phyloP scores from a whole-genome alignment of 129 eudicot species.

The Helichrysum umbraculigerum region DNA sequence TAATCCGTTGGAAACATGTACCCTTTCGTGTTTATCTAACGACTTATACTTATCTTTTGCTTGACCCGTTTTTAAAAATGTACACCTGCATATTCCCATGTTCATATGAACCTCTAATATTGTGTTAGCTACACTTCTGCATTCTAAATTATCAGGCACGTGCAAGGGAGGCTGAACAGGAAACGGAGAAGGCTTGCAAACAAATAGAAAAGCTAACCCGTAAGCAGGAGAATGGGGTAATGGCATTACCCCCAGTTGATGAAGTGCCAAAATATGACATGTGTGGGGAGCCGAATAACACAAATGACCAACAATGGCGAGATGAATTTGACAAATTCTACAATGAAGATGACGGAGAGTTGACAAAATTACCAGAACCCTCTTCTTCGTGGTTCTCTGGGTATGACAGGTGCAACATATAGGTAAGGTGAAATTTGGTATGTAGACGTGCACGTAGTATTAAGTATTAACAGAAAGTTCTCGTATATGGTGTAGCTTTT shows the following conservation, averaged over 20 bases:
- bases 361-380: slow-evolving; percentile 44
- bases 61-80: background rate
- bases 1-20: background rate
- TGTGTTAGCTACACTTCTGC: background rate
- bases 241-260: slow-evolving; percentile 28
- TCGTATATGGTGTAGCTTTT: slow-evolving; percentile 25
- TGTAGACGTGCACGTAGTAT: background rate
- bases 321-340: slow-evolving; percentile 53
- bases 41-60: background rate
- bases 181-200: slow-evolving; percentile 67
- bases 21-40: background rate
- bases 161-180: slow-evolving; percentile 65
- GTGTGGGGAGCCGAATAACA: slow-evolving; percentile 21
- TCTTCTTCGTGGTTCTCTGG: slow-evolving; percentile 89
- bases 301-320: slow-evolving; percentile 49
- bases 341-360: slow-evolving; percentile 50
- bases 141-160: slow-evolving; percentile 51
- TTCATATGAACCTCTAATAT: background rate
- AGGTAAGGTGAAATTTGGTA: slow-evolving; percentile 13
- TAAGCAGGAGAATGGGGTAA: slow-evolving; percentile 38
- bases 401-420: slow-evolving; percentile 83
- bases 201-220: slow-evolving; percentile 62
- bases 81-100: too few relatives aligned
- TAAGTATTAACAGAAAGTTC: background rate
- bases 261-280: slow-evolving; percentile 28